These are phyloP conservation scores for Tricholoma sp. DNA, from an alignment of 768 basidiomycete species.

Conservation along the genomic window DNA sequence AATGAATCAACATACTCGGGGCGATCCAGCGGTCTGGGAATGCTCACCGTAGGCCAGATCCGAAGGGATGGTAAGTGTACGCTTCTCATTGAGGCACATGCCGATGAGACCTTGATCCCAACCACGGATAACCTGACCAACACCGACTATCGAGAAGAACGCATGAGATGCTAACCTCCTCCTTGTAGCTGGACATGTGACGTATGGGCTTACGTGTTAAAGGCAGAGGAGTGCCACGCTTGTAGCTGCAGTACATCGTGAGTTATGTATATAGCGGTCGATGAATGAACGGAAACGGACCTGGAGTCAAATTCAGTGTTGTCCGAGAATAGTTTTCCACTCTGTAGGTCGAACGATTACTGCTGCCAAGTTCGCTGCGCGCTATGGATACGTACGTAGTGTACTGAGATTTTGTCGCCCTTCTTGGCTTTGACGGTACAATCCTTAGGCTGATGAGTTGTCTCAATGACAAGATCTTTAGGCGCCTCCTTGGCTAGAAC, in stretches of 20 bases:
- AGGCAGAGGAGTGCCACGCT: slow-evolving; percentile 71
- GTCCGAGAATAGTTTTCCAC: slow-evolving; percentile 70
- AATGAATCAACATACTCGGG: neutral
- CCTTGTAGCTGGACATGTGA: neutral
- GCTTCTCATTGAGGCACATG: slow-evolving; percentile 87
- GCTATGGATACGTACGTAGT: slow-evolving; percentile 54
- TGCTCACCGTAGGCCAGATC: slow-evolving; percentile 76
- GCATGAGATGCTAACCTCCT: neutral
- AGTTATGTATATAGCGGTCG: neutral
- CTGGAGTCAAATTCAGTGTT: slow-evolving; percentile 92
- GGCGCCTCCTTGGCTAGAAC: slow-evolving; percentile 43
- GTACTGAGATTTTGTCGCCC: slow-evolving; percentile 66
- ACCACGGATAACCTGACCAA: slow-evolving; percentile 77
- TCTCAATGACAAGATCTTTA: slow-evolving; percentile 55
- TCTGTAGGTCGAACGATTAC: slow-evolving; percentile 34
- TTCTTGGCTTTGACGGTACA: slow-evolving; percentile 51
- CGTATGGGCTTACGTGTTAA: slow-evolving; percentile 58
- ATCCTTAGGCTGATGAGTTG: slow-evolving; percentile 51
- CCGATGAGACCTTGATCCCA: slow-evolving; percentile 82
- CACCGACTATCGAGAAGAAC: slow-evolving; percentile 48
- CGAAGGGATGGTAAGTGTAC: slow-evolving; percentile 82
- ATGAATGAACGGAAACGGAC: slow-evolving; percentile 26
- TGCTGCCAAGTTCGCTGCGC: neutral
- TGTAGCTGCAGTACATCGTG: slow-evolving; percentile 36
- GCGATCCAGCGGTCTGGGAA: neutral